Evolutionary conservation across 1,284 basidiomycete genomes (phyloP), one percentile per base, ranked within the genome.

Genomic region (Violaceomyces palustris): DNA sequence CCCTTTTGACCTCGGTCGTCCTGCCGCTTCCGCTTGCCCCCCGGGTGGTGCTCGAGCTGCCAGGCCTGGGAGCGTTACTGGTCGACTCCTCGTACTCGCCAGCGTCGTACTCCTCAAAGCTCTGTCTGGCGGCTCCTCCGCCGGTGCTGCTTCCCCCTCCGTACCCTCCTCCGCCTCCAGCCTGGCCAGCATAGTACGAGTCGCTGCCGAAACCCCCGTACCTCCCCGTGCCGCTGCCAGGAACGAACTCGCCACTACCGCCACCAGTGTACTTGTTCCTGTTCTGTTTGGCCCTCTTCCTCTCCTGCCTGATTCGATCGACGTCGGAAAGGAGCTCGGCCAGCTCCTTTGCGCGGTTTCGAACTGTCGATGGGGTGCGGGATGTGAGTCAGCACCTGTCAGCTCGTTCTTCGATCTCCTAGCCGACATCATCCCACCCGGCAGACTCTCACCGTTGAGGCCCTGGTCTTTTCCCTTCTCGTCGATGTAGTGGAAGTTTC

Each of bases 381-480:
- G 9, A 42, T 45, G 26, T 19, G 19, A 15, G 26, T 14, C 32
- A 3, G n/a, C 18, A 45, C 14, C 21, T 7, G 6, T 21, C 11
- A 21, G 24, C n/a, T n/a, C n/a, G n/a, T n/a, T n/a, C n/a, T n/a
- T n/a, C n/a, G n/a, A n/a, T n/a, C n/a, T n/a, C n/a, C n/a, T n/a
- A n/a, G n/a, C n/a, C n/a, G n/a, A n/a, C n/a, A n/a, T n/a, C n/a
- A n/a, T n/a, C n/a, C n/a, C n/a, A n/a, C n/a, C n/a, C n/a, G n/a
- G n/a, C n/a, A n/a, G n/a, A n/a, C n/a, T n/a, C 31, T 28, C 15
- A 69, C 90, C 88, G 66, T 98, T 98, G 66, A 96, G 82, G n/a
- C 93, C 93, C 75, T 98, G 90, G 69, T 98, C 94, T 75, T 98
- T 98, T 47, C 89, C 91, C 76, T 93, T 94, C 61, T 98, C 93